Conservation (phyloP, 768 basidiomycete genomes). For the Rhizopogon rudus region DNA sequence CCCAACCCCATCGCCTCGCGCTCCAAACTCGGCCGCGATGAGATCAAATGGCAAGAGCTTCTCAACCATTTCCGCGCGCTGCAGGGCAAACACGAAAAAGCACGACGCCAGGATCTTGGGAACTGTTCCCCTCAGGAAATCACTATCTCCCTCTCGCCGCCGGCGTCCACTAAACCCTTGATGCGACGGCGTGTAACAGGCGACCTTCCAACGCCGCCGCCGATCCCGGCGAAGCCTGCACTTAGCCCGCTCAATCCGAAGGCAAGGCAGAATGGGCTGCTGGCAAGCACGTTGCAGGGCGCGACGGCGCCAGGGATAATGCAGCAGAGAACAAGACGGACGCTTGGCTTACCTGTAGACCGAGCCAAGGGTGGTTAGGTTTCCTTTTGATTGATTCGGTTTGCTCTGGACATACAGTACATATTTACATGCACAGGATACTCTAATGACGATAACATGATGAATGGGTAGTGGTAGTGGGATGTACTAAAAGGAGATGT, state of each 20-base stretch:
- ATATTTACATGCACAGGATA: background rate
- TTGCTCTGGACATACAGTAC: background rate
- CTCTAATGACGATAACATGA: background rate
- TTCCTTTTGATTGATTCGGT: background rate
- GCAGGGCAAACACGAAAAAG: slow-evolving; percentile 89
- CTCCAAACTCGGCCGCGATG: slow-evolving; percentile 76
- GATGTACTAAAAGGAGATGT: background rate
- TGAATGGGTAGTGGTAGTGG: background rate
- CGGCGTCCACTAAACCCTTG: slow-evolving; percentile 32
- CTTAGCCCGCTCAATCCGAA: slow-evolving; percentile 75
- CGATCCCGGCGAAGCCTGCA: slow-evolving; percentile 32
- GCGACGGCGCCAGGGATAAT: slow-evolving; percentile 19
- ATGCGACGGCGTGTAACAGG: slow-evolving; percentile 64
- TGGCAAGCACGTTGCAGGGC: slow-evolving; percentile 30
- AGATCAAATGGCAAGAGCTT: slow-evolving; percentile 97
- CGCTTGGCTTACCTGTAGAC: slow-evolving; percentile 35
- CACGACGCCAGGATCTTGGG: slow-evolving; percentile 74
- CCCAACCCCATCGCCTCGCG: slow-evolving; percentile 43
- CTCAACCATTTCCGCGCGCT: slow-evolving; percentile 87
- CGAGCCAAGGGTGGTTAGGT: slow-evolving; percentile 16
- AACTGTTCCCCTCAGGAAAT: slow-evolving; percentile 8
- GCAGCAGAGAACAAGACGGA: slow-evolving; percentile 36
- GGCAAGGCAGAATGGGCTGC: slow-evolving; percentile 45
- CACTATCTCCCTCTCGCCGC: background rate
- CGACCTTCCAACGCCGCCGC: slow-evolving; percentile 30